Evolutionary conservation across 2,329 filamentous ascomycete genomes (phyloP).

Genomic region (Cladosporium halotolerans): DNA sequence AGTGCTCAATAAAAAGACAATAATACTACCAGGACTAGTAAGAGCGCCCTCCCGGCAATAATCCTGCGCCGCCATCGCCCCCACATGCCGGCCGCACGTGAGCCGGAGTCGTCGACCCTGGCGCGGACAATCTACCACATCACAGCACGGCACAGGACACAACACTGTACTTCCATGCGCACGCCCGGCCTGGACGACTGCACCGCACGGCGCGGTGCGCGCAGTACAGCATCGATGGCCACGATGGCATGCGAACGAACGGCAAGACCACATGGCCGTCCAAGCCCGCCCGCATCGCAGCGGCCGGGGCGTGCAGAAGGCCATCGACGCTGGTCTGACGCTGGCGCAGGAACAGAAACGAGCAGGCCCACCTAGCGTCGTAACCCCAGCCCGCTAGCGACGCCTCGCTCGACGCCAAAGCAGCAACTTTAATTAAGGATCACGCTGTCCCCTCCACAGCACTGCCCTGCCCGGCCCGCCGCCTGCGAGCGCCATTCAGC

Average conservation of each 20-base stretch:
- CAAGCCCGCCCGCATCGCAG: neutral
- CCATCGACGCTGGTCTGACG: neutral
- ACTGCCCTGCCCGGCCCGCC: neutral
- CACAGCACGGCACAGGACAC: no score
- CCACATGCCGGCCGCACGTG: no score
- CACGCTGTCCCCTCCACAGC: neutral
- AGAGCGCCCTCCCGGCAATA: no score
- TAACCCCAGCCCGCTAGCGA: conserved; percentile 5
- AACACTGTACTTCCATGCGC: no score
- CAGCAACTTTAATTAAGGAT: conserved; percentile 11
- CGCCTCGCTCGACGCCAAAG: conserved; percentile 1
- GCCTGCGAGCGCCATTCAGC: neutral
- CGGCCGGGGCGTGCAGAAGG: neutral
- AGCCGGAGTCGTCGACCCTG: no score
- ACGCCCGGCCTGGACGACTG: no score
- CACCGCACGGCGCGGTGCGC: no score
- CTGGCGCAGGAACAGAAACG: conserved; percentile 7
- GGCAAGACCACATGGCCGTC: neutral
- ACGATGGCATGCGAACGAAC: neutral
- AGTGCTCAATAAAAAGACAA: neutral
- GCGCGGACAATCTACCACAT: no score
- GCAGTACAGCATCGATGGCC: no score
- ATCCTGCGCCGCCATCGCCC: no score
- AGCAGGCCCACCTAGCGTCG: neutral
- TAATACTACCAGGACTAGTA: neutral